Conservation (phyloP, 371 early-diverging fungal genomes). For the Mucor racemosus region DNA sequence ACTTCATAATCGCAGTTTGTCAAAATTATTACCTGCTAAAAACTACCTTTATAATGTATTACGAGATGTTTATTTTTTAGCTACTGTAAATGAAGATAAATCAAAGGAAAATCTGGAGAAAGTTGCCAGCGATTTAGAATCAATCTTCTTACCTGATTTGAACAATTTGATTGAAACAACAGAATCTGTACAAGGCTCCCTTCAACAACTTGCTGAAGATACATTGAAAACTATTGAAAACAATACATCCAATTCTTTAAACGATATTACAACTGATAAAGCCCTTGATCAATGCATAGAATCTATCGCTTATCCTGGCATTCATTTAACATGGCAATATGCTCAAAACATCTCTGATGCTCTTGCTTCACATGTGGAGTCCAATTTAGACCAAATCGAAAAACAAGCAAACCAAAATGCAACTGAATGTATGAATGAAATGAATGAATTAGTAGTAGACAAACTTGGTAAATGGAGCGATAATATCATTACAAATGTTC, state of each 20-base stretch:
- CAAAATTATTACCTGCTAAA: constrained; percentile 94
- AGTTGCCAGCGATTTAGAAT: constrained; percentile 51
- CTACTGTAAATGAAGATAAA: constrained; percentile 56
- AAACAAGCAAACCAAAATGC: constrained; percentile 68
- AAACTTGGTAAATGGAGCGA: not conserved
- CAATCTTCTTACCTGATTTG: constrained; percentile 32
- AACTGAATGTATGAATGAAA: constrained; percentile 37
- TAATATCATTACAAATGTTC: not conserved
- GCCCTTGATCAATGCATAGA: constrained; percentile 65
- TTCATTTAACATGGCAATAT: constrained; percentile 84
- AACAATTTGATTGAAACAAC: not conserved
- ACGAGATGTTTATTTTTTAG: constrained; percentile 62
- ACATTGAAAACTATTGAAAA: not conserved
- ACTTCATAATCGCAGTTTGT: constrained; percentile 90
- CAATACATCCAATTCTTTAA: not conserved
- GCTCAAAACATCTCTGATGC: constrained; percentile 76
- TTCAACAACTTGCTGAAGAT: not conserved
- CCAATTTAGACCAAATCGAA: constrained; percentile 54
- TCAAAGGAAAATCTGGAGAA: constrained; percentile 35
- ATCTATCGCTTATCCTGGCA: constrained; percentile 81
- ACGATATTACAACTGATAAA: constrained; percentile 51
- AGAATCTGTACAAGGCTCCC: not conserved
- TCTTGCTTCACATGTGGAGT: constrained; percentile 62
- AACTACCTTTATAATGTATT: constrained; percentile 86
- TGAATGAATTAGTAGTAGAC: not conserved